A percentile compares a stretch with the other conserved stretches of the same genome.
These are phyloP conservation scores for Amborella trichopoda DNA, from an alignment of 164 flowering plant species.

Conservation along the genomic window DNA sequence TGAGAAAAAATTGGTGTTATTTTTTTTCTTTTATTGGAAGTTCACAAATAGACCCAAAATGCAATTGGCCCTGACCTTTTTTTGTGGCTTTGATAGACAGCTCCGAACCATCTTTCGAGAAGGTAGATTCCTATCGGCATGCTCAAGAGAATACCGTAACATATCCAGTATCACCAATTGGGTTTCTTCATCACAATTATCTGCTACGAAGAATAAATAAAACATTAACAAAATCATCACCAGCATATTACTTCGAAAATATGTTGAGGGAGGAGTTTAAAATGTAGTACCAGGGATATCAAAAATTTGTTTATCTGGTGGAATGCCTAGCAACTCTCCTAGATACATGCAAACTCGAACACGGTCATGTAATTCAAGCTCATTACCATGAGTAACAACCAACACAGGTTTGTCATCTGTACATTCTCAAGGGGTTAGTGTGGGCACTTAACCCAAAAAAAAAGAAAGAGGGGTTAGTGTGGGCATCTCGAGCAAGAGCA, in stretches of 20 bases:
- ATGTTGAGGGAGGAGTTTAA: too few species aligned
- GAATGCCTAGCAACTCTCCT: slow-evolving; percentile 64
- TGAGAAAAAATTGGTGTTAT: too few species aligned
- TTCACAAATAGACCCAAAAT: too few species aligned
- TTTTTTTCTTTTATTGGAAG: too few species aligned
- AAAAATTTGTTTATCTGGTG: slow-evolving; percentile 62
- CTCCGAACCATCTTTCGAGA: slow-evolving; percentile 7
- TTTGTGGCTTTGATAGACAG: too few species aligned
- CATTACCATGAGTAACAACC: slow-evolving; percentile 75
- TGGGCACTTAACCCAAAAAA: too few species aligned
- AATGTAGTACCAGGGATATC: slow-evolving; percentile 68
- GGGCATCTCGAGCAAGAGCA: too few species aligned
- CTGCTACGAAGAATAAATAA: slow-evolving; percentile 24
- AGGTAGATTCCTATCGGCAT: slow-evolving; percentile 65
- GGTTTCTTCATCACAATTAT: slow-evolving; percentile 27
- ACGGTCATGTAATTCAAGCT: slow-evolving; percentile 49
- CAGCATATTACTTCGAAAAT: too few species aligned
- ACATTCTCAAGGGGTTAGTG: too few species aligned
- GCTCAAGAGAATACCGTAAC: slow-evolving; percentile 62
- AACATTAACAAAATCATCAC: neutral
- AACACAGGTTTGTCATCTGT: slow-evolving; percentile 84
- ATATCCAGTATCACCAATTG: slow-evolving; percentile 38
- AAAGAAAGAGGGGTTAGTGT: too few species aligned
- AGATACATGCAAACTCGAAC: slow-evolving; percentile 43
- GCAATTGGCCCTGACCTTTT: too few species aligned